Conservation (phyloP, 371 early-diverging fungal species). For the Mucor sp. region DNA sequence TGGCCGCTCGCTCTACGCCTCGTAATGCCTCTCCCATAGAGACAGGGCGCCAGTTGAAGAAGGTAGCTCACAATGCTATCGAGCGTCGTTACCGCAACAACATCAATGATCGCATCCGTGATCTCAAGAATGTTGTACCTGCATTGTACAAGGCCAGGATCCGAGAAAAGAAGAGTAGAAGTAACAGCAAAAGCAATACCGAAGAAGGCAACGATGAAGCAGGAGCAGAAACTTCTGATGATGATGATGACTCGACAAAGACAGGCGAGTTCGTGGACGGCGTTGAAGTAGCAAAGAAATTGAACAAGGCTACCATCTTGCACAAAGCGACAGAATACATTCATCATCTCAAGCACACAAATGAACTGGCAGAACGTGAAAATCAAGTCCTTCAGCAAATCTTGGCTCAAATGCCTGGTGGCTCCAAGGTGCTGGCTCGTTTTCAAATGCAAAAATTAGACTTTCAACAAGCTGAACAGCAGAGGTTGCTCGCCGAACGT, state of each 20-base stretch:
- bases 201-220: slow-evolving; percentile 36
- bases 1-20: background rate
- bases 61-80: slow-evolving; percentile 89
- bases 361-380: slow-evolving; percentile 51
- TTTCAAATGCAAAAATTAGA: slow-evolving; percentile 31
- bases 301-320: slow-evolving; percentile 88
- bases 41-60: slow-evolving; percentile 51
- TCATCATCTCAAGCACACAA: slow-evolving; percentile 61
- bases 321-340: slow-evolving; percentile 88
- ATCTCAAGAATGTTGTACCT: slow-evolving; percentile 80
- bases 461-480: slow-evolving; percentile 21
- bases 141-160: slow-evolving; percentile 62
- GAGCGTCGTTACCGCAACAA: slow-evolving; percentile 90
- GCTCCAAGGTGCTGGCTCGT: slow-evolving; percentile 32
- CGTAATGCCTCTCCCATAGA: background rate
- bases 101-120: slow-evolving; percentile 86
- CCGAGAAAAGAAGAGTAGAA: slow-evolving; percentile 21
- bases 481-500: slow-evolving; percentile 28
- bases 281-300: slow-evolving; percentile 67
- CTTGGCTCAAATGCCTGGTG: slow-evolving; percentile 56
- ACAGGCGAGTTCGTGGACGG: slow-evolving; percentile 59
- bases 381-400: slow-evolving; percentile 50
- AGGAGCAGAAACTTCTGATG: slow-evolving; percentile 40
- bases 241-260: slow-evolving; percentile 30
- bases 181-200: slow-evolving; percentile 2